These are phyloP conservation scores for Aspergillus tanneri DNA, from an alignment of 2,329 filamentous ascomycete genomes.

Conservation along the genomic window DNA sequence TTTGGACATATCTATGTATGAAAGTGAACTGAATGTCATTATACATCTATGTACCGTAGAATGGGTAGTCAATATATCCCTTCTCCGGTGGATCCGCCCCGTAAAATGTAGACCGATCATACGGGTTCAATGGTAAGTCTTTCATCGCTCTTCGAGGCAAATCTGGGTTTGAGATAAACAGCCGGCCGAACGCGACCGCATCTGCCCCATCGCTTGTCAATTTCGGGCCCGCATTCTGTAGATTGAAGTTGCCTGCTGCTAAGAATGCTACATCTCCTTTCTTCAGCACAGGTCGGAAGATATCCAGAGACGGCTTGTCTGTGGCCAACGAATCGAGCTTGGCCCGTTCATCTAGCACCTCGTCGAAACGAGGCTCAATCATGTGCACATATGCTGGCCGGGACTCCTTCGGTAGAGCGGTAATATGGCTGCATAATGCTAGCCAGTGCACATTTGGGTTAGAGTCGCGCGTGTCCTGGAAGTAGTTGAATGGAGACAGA, in stretches of 20 bases:
- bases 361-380: conserved; percentile 51
- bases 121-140: conserved; percentile 36
- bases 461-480: conserved; percentile 55
- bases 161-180: conserved; percentile 48
- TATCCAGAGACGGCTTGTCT: conserved; percentile 35
- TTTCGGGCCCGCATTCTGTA: conserved; percentile 22
- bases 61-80: conserved; percentile 43
- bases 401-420: conserved; percentile 32
- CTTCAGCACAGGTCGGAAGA: conserved; percentile 45
- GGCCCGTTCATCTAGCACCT: conserved; percentile 46
- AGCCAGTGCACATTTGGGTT: conserved; percentile 49
- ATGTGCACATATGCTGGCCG: conserved; percentile 49
- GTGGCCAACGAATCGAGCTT: conserved; percentile 42
- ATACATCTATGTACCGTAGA: conserved; percentile 21
- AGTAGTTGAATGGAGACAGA: conserved; percentile 60
- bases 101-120: conserved; percentile 46
- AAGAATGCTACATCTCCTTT: conserved; percentile 41
- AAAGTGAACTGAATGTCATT: not conserved
- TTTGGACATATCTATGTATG: not conserved
- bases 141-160: conserved; percentile 40
- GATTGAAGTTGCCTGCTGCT: conserved; percentile 30
- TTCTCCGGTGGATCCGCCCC: conserved; percentile 29
- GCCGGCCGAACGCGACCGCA: conserved; percentile 39
- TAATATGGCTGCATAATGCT: conserved; percentile 46
- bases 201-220: conserved; percentile 21